phyloP scores from a whole-genome alignment of 2,329 filamentous ascomycete genomes.

The Pyrenochaeta sp. region DNA sequence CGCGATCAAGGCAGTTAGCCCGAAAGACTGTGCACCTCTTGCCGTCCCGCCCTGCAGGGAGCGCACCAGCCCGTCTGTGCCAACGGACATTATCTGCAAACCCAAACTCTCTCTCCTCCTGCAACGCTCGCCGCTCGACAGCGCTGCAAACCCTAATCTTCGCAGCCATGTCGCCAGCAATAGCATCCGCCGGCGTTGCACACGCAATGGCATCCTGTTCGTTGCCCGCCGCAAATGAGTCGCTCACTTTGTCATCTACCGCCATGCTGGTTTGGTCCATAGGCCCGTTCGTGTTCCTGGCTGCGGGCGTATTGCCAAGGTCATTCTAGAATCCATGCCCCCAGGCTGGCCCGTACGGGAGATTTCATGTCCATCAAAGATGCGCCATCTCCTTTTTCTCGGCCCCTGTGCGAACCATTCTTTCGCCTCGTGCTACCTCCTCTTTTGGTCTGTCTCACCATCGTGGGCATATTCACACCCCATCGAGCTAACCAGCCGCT shows the following conservation, averaged over 20 bases:
- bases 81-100: not conserved
- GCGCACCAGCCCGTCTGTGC: not conserved
- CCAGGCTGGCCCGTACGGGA: not conserved
- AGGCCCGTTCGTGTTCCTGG: slow-evolving; percentile 13
- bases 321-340: slow-evolving; percentile 6
- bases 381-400: not conserved
- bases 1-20: too few species aligned
- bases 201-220: not conserved
- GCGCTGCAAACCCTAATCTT: slow-evolving; percentile 10
- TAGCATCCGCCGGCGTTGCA: slow-evolving; percentile 6
- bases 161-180: slow-evolving; percentile 9
- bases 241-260: slow-evolving; percentile 6
- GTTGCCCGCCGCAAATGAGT: too few species aligned
- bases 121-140: slow-evolving; percentile 8
- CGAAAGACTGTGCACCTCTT: not conserved
- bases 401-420: too few species aligned
- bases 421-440: too few species aligned
- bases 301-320: slow-evolving; percentile 20
- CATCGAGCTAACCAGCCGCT: too few species aligned
- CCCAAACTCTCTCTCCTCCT: slow-evolving; percentile 6
- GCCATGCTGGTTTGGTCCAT: slow-evolving; percentile 1
- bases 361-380: too few species aligned
- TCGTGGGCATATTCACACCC: too few species aligned
- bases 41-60: slow-evolving; percentile 1
- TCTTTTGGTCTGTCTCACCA: too few species aligned